Base-by-base conservation (phyloP, 805 yeast genomes). In the Starmerella geochares region DNA sequence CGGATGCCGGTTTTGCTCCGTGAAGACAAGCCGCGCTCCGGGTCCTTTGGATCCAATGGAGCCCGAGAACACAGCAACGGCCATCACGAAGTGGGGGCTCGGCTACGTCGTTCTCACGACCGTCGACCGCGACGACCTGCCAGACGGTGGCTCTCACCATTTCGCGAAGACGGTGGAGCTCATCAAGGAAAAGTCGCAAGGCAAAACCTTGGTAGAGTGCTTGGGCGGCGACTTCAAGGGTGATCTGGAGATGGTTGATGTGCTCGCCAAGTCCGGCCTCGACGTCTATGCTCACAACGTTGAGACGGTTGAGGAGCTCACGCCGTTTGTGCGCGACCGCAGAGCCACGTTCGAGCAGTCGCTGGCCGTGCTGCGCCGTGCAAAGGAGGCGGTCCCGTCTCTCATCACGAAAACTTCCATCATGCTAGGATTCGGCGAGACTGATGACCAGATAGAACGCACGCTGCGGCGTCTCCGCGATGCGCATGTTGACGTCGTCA, bases 1-100 rank as follows among this genome's bases (percentile, higher is more conserved):
- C 69, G 99, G 99, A n/a, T 92, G 99, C 65, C 75, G 99, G 55
- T 92, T 92, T 69, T 92, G 99, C 66, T 85, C 95, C 1, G 98
- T 92, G 42, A 92, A 92, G 67, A 92, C 99, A 1, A 81, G 80
- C 65, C 76, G 98, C 61, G 70, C 70, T 1, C 99, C 99, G 1
- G 79, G 81, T 0, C 79, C 87, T 9, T 82, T 94, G 7, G 99
- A 92, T 69, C 95, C 96, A 19, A 79, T 75, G 73, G 99, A 92
- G 67, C 99, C 99, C 0, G 96, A 86, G 63, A 86, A 92, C 61
- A 94, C 98, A 0, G 97, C 97, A 0, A 96, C 85, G 60, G 98
- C 98, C 27, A 87, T 92, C 52, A 79, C 86, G 37, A 80, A 95
- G 67, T 92, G 98, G 98, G 97, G 97, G 0, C 75, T 92, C 56